Evolutionary conservation across 2,329 filamentous ascomycete species (phyloP).

Genomic region (Botrytis deweyae): DNA sequence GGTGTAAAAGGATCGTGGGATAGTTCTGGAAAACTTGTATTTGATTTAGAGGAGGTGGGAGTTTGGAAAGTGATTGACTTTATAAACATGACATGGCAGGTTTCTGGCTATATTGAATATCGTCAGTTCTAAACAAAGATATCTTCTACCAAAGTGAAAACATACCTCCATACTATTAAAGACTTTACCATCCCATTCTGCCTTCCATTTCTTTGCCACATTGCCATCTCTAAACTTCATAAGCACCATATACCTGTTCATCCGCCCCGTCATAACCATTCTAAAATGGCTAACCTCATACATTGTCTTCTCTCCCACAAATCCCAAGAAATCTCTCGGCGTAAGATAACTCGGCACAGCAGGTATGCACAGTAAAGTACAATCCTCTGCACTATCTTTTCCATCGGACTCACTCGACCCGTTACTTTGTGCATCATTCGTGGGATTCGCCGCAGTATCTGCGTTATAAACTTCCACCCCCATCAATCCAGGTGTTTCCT

Average conservation of each 20-base stretch:
- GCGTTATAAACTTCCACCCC: slow-evolving; percentile 33
- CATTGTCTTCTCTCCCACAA: slow-evolving; percentile 83
- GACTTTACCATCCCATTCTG: slow-evolving; percentile 85
- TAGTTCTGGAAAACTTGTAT: slow-evolving; percentile 55
- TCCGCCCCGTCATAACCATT: slow-evolving; percentile 84
- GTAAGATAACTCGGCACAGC: slow-evolving; percentile 94
- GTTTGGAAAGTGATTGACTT: slow-evolving; percentile 81
- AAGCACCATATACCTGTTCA: slow-evolving; percentile 91
- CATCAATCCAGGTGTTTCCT: slow-evolving; percentile 66
- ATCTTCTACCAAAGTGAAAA: slow-evolving; percentile 26
- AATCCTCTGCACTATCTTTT: slow-evolving; percentile 49
- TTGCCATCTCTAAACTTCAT: slow-evolving; percentile 84
- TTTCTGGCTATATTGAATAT: slow-evolving; percentile 65
- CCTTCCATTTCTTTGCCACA: slow-evolving; percentile 76
- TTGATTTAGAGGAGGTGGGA: slow-evolving; percentile 32
- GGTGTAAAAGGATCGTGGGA: slow-evolving; percentile 65
- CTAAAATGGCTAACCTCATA: slow-evolving; percentile 88
- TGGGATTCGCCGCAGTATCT: slow-evolving; percentile 5
- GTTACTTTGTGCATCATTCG: slow-evolving; percentile 31
- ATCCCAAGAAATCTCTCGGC: slow-evolving; percentile 85
- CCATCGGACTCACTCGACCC: slow-evolving; percentile 41
- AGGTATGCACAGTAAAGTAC: slow-evolving; percentile 87
- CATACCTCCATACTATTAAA: slow-evolving; percentile 88
- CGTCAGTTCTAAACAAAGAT: slow-evolving; percentile 12
- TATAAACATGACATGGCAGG: slow-evolving; percentile 92